A percentile compares a stretch with the other conserved stretches of the same genome.
Evolutionary conservation across 352 stramenopile genomes (phyloP).

Genomic region (Pythium phragmitis): DNA sequence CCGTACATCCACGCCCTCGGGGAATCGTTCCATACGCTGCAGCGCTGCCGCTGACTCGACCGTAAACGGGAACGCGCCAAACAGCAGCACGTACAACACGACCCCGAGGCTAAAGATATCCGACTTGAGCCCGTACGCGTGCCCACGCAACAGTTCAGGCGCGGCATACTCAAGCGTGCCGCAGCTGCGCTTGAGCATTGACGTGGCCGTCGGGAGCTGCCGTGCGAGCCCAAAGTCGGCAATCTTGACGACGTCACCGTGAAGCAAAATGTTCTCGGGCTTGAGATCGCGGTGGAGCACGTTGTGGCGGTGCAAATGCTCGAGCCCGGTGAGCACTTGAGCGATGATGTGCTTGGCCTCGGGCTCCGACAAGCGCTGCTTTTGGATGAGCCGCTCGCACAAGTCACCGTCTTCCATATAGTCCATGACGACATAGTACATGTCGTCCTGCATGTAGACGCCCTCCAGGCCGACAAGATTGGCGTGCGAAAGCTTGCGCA

Average conservation of each 20-base stretch:
- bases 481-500: conserved; percentile 58
- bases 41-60: conserved; percentile 68
- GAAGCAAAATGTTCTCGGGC: conserved; percentile 79
- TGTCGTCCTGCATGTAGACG: conserved; percentile 65
- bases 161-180: conserved; percentile 80
- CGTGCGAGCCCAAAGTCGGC: conserved; percentile 81
- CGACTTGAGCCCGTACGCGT: conserved; percentile 71
- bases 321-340: conserved; percentile 56
- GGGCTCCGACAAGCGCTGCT: conserved; percentile 52
- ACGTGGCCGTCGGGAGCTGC: conserved; percentile 44
- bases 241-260: conserved; percentile 70
- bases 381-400: conserved; percentile 70
- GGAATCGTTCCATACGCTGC: conserved; percentile 62
- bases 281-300: conserved; percentile 81
- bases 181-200: conserved; percentile 61
- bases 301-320: conserved; percentile 62
- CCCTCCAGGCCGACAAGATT: conserved; percentile 71
- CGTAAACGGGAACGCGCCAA: conserved; percentile 76
- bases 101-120: conserved; percentile 81
- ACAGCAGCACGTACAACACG: conserved; percentile 78
- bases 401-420: conserved; percentile 76
- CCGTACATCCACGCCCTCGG: conserved; percentile 58
- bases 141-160: conserved; percentile 62
- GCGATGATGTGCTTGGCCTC: conserved; percentile 58
- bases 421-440: conserved; percentile 85